Evolutionary conservation across 108 stramenopile species (phyloP).

Genomic region (Nitzschia sp.): DNA sequence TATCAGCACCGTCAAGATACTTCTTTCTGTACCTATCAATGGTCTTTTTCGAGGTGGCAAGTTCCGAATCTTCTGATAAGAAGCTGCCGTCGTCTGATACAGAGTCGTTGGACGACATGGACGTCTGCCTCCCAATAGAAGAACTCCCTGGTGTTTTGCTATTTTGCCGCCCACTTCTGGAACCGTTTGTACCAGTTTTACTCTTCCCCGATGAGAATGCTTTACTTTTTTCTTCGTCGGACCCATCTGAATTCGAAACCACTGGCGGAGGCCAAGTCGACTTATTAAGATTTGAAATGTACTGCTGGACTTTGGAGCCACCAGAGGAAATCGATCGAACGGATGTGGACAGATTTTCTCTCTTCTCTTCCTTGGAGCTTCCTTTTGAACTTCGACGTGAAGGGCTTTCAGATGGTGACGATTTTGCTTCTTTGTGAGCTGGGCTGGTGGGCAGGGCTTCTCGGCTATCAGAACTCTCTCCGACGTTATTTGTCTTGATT

Average conservation of each 20-base stretch:
- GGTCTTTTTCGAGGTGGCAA: background rate
- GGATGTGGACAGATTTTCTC: background rate
- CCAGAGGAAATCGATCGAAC: background rate
- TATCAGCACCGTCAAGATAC: background rate
- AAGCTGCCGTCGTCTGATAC: background rate
- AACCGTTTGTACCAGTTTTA: background rate
- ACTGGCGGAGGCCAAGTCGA: background rate
- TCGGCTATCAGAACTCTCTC: background rate
- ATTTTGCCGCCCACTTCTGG: background rate
- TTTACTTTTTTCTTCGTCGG: background rate
- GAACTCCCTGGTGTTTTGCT: too few species aligned
- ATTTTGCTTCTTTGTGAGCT: background rate
- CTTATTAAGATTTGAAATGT: background rate
- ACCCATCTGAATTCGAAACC: background rate
- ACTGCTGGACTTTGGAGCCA: background rate
- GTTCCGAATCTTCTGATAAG: constrained; percentile 2
- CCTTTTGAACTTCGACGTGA: background rate
- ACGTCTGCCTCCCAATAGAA: background rate
- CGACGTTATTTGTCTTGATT: background rate
- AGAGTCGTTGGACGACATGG: background rate
- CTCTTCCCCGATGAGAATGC: background rate
- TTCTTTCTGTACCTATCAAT: constrained; percentile 15
- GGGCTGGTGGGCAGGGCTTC: background rate
- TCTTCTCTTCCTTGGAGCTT: background rate
- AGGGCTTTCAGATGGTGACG: background rate